These are phyloP conservation scores for Saccharum spontaneum DNA, from an alignment of 176 grass and related monocot species.

Conservation along the genomic window DNA sequence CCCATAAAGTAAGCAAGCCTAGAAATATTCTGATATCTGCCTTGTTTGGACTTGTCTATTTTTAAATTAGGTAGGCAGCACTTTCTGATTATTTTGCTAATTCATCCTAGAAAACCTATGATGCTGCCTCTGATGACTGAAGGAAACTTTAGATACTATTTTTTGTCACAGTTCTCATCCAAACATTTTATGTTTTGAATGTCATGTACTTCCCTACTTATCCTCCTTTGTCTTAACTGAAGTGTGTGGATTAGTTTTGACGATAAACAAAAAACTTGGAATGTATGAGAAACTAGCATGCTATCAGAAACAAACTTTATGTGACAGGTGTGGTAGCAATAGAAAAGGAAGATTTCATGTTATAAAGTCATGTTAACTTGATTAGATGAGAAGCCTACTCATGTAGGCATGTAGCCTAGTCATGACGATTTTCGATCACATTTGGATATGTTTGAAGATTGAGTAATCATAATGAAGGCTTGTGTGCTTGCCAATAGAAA, in stretches of 20 bases:
- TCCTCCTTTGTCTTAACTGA: neutral
- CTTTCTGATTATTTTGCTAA: neutral
- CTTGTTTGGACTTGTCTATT: neutral
- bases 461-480: neutral
- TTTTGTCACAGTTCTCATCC: neutral
- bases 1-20: neutral
- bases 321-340: neutral
- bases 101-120: conserved; percentile 1
- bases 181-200: conserved; percentile 2
- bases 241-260: conserved; percentile 2
- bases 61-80: neutral
- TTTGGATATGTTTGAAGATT: neutral
- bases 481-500: neutral
- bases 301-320: neutral
- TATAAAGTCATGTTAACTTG: conserved; percentile 1
- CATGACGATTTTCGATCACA: neutral
- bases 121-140: neutral
- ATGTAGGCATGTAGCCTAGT: neutral
- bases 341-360: neutral
- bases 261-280: neutral
- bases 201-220: neutral
- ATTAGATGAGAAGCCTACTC: neutral
- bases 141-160: neutral
- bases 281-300: neutral
- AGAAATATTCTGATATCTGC: neutral